Conservation (phyloP, 2,329 filamentous ascomycete species). For the Spiromastix sp. region DNA sequence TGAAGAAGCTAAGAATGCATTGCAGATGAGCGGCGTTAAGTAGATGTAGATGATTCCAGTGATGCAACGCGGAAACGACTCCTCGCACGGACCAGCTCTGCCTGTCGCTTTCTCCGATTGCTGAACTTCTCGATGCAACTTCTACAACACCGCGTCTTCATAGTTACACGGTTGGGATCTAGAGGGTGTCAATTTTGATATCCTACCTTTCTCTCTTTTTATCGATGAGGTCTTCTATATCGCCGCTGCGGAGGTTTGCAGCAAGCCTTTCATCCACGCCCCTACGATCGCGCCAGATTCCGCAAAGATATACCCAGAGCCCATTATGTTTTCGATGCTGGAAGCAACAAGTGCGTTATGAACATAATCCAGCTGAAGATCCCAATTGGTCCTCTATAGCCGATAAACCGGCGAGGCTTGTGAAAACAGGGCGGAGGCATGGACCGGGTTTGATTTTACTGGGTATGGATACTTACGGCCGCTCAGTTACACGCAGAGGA, state of each 20-base stretch:
- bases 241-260: conserved; percentile 5
- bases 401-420: conserved; percentile 71
- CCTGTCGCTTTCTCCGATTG: too few species aligned
- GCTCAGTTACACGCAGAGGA: background rate
- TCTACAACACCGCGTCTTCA: too few species aligned
- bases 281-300: background rate
- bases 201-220: too few species aligned
- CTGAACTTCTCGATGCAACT: too few species aligned
- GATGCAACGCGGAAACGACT: too few species aligned
- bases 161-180: too few species aligned
- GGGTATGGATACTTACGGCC: conserved; percentile 34
- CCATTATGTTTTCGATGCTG: conserved; percentile 27
- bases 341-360: conserved; percentile 28
- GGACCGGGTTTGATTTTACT: conserved; percentile 72
- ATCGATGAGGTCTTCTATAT: conserved; percentile 3
- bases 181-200: too few species aligned
- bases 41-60: too few species aligned
- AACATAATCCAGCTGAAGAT: conserved; percentile 55
- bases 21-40: too few species aligned
- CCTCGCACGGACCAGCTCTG: too few species aligned
- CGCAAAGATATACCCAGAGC: conserved; percentile 13
- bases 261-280: background rate
- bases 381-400: conserved; percentile 75
- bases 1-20: too few species aligned
- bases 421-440: conserved; percentile 65